Evolutionary conservation across 192 early-diverging fungal species (phyloP), one percentile per base, ranked within the genome.

Genomic region (Backusella westeae): DNA sequence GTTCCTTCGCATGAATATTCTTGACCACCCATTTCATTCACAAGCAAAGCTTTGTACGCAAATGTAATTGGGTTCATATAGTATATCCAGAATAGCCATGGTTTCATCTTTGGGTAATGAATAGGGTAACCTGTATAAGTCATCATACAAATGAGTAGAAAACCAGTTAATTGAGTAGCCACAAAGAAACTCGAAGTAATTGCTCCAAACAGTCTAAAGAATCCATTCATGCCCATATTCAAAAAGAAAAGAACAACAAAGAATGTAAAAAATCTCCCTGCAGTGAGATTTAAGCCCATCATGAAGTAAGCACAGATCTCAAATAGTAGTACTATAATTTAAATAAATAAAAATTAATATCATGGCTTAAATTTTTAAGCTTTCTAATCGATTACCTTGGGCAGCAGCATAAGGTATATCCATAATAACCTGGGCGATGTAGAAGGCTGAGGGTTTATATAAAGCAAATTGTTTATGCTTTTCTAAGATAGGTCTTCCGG

Each of bases 381-480:
- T 34, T 23, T 66, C 0, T 66, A 49, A 19, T 6, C n/a, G 1
- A 19, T 68, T 36, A 68, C 67, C 83, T 76, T 88, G 86, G 5
- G 84, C 70, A 14, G 88, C 29, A 19, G 80, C 68, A 49, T 89
- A 74, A 4, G 88, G 86, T 21, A 91, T 77, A 67, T 91, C 88
- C 41, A 83, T 78, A 21, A 89, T 63, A 56, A 86, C 81, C 74
- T 89, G 89, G 12, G 89, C 80, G 46, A 90, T 75, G 36, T 85
- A 87, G 73, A 82, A 85, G 26, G 90, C 85, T 17, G 87, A 83
- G 9, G 91, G 89, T 17, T 87, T 87, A 72, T 90, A 91, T 71
- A 93, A 83, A 6, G 91, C 91, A 79, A 90, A 92, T 4, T 85
- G 83, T 74, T 91, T 92, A 84, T 96, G 94, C 80, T 96, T 96